Conservation (phyloP, 2,329 filamentous ascomycete species). For the Cryphonectria carpinicola region DNA sequence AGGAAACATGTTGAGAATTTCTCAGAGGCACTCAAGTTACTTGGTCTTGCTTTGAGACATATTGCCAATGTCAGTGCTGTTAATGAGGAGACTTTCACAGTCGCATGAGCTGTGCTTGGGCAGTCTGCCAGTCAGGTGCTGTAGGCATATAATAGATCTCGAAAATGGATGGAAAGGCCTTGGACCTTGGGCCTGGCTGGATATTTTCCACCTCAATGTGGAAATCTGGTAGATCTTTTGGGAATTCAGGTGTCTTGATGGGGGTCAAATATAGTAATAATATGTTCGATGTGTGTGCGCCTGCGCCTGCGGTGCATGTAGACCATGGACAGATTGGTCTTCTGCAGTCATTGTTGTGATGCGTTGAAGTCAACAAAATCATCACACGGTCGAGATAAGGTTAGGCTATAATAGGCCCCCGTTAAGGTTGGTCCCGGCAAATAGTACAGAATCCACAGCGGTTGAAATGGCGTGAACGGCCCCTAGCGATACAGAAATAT, state of each 20-base stretch:
- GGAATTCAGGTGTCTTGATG: too few species aligned
- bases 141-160: too few species aligned
- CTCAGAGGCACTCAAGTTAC: not conserved
- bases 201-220: not conserved
- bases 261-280: too few species aligned
- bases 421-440: not conserved
- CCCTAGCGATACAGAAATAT: not conserved
- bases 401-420: not conserved
- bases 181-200: not conserved
- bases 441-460: not conserved
- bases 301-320: not conserved
- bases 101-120: too few species aligned
- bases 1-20: too few species aligned
- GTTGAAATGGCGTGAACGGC: not conserved
- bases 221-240: not conserved
- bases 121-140: too few species aligned
- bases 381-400: not conserved
- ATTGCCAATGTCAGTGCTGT: not conserved
- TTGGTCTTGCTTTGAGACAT: not conserved
- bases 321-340: not conserved
- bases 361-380: not conserved
- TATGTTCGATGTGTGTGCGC: too few species aligned
- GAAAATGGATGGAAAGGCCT: not conserved
- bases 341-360: not conserved
- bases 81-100: not conserved